A percentile compares a stretch with the other conserved stretches of the same genome.
Conservation (phyloP, 2,329 filamentous ascomycete species). For the Cryphonectria japonica region DNA sequence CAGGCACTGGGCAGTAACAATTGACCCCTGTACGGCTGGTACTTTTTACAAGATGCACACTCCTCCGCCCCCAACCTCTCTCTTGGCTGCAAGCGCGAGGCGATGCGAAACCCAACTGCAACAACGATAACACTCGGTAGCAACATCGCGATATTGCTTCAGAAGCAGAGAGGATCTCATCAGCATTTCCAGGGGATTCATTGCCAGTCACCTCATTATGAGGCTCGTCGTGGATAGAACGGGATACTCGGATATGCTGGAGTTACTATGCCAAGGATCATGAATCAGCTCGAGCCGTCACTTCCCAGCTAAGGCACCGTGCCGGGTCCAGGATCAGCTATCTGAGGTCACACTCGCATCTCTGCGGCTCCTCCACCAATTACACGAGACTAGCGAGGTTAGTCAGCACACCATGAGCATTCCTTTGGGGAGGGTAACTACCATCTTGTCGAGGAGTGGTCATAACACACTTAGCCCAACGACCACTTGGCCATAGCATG, state of each 20-base stretch:
- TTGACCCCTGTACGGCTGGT: background rate
- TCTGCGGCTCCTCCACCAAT: background rate
- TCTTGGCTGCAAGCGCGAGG: background rate
- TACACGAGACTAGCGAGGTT: background rate
- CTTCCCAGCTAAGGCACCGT: background rate
- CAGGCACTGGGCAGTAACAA: background rate
- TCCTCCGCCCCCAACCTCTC: background rate
- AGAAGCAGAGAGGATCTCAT: background rate
- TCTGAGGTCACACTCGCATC: background rate
- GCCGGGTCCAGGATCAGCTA: background rate
- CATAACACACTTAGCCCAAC: background rate
- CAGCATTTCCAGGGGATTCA: background rate
- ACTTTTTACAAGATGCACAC: background rate
- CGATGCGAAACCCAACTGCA: conserved; percentile 5
- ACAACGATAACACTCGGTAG: background rate
- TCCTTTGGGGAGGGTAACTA: background rate
- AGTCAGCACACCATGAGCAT: background rate
- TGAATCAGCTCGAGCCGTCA: background rate
- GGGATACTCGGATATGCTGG: background rate
- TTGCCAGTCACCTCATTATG: background rate
- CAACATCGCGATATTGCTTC: background rate
- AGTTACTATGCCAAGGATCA: background rate
- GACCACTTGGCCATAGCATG: background rate
- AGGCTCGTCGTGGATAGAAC: background rate
- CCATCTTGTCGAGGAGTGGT: too few species aligned